These are phyloP conservation scores for Monosporozyma servazzii DNA, from an alignment of 805 yeast genomes.

Conservation along the genomic window DNA sequence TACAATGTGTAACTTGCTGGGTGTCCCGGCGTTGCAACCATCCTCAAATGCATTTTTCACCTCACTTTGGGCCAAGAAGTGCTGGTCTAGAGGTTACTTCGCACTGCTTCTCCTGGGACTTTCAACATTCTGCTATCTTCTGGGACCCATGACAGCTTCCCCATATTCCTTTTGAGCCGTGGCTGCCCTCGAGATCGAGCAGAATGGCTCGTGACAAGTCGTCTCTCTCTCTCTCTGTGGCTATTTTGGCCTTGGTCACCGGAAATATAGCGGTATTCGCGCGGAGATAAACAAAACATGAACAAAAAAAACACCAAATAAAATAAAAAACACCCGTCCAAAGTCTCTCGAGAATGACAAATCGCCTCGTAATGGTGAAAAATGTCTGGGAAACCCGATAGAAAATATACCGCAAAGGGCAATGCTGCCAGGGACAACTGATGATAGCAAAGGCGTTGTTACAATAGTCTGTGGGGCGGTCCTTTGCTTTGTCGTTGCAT, in stretches of 20 bases:
- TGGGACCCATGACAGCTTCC: not conserved
- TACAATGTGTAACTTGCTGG: constrained; percentile 27
- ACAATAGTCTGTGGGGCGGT: not conserved
- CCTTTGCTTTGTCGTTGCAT: too few species aligned
- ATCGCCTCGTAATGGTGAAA: not conserved
- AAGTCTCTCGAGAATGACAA: too few species aligned
- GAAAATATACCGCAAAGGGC: not conserved
- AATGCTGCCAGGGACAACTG: not conserved
- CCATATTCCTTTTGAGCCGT: not conserved
- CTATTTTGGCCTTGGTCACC: not conserved
- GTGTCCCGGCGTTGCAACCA: constrained; percentile 22
- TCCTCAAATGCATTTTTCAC: not conserved
- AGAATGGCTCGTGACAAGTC: not conserved
- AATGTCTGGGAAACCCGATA: not conserved
- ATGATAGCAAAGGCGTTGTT: not conserved
- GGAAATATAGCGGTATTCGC: not conserved
- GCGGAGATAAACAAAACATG: not conserved
- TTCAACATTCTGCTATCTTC: not conserved
- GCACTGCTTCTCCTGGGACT: constrained; percentile 16
- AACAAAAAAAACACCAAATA: too few species aligned
- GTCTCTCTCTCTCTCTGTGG: not conserved
- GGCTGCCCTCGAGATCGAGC: not conserved
- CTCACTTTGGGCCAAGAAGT: constrained; percentile 5
- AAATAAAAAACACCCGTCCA: too few species aligned
- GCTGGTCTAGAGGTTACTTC: constrained; percentile 8